phyloP scores from a whole-genome alignment of 768 basidiomycete genomes.

The Russula earlei region DNA sequence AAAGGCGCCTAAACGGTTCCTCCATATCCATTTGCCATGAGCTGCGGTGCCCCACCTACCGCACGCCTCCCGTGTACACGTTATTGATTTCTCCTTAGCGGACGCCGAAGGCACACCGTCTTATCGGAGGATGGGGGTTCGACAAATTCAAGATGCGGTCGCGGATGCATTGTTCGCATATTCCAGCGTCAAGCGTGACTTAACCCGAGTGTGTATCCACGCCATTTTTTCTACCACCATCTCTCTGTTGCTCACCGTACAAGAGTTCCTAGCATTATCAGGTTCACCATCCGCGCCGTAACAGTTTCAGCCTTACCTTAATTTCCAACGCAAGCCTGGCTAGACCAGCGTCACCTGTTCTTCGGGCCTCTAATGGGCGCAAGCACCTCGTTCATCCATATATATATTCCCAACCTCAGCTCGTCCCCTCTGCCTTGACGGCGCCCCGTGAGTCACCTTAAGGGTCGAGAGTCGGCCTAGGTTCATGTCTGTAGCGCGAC shows the following conservation, averaged over 20 bases:
- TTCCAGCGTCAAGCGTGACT: too few relatives aligned
- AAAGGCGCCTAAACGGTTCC: neutral
- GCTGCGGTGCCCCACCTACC: too few relatives aligned
- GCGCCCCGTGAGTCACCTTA: neutral
- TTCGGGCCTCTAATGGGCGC: neutral
- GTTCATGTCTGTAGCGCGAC: too few relatives aligned
- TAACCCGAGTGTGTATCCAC: neutral
- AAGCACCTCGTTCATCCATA: neutral
- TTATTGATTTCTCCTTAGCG: neutral
- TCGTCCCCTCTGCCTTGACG: neutral
- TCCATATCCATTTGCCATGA: neutral
- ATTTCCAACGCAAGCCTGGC: neutral
- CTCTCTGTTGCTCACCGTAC: neutral
- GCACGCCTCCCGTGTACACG: neutral
- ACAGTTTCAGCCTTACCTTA: neutral
- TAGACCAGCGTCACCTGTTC: neutral
- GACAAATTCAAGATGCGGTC: neutral
- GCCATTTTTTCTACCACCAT: neutral
- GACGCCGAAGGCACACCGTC: neutral
- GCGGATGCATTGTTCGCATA: neutral
- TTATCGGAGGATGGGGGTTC: neutral
- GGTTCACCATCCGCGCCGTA: neutral
- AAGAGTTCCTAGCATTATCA: neutral
- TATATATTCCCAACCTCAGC: neutral
- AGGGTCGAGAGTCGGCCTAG: too few relatives aligned